These are phyloP conservation scores for Tubosaeta sp. DNA, from an alignment of 768 basidiomycete species.

Conservation along the genomic window DNA sequence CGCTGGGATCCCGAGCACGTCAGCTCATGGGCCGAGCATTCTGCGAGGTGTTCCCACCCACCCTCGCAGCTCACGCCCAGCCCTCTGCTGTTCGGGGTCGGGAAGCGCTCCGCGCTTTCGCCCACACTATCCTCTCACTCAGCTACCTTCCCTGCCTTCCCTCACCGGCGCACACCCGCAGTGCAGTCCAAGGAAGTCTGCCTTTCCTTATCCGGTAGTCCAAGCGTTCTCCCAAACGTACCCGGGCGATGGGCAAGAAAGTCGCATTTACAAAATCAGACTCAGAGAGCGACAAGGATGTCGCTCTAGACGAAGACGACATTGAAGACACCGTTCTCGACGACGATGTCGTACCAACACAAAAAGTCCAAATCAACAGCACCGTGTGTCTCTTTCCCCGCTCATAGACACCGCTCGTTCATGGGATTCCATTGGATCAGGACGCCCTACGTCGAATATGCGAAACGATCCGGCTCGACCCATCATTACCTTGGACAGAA, in stretches of 20 bases:
- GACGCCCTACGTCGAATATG: slow-evolving; percentile 77
- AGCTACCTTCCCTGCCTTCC: too few species aligned
- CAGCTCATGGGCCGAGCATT: too few species aligned
- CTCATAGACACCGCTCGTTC: neutral
- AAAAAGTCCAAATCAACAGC: slow-evolving; percentile 72
- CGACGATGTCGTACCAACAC: slow-evolving; percentile 75
- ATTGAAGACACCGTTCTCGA: slow-evolving; percentile 59
- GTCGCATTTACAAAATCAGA: slow-evolving; percentile 9
- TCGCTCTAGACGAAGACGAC: slow-evolving; percentile 72
- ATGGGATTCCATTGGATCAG: slow-evolving; percentile 42
- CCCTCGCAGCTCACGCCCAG: too few species aligned
- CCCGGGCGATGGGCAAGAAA: slow-evolving; percentile 17
- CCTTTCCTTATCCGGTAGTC: slow-evolving; percentile 11
- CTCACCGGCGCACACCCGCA: too few species aligned
- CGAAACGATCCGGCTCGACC: slow-evolving; percentile 69
- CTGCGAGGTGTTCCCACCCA: too few species aligned
- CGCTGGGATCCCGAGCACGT: too few species aligned
- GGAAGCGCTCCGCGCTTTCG: too few species aligned
- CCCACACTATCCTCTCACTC: too few species aligned
- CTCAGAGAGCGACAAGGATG: slow-evolving; percentile 33
- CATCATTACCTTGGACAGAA: slow-evolving; percentile 80
- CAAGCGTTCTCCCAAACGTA: neutral
- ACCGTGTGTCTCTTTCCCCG: slow-evolving; percentile 42
- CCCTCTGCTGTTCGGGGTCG: too few species aligned
- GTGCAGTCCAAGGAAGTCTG: too few species aligned